A percentile compares a stretch with the other conserved stretches of the same genome.
Conservation (phyloP, 257 asterid species). For the Solanum phureja region DNA sequence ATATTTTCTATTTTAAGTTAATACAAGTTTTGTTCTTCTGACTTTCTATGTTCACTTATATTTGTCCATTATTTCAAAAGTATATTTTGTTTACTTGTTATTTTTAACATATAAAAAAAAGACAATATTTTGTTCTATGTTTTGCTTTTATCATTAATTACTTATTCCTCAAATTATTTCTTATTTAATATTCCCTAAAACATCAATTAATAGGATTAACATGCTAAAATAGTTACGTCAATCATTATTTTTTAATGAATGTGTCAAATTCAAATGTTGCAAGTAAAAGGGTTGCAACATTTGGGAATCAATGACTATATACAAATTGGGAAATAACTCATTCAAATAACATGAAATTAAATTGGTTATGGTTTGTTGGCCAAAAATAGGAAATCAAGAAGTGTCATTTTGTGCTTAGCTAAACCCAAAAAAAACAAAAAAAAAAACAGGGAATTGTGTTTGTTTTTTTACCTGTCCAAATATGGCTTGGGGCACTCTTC, state of each 20-base stretch:
- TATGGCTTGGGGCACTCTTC: slow-evolving; percentile 69
- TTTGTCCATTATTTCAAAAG: neutral
- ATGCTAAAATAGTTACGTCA: accelerated
- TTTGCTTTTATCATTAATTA: too few relatives aligned
- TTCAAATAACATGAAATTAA: neutral
- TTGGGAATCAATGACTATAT: neutral
- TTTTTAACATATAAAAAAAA: too few relatives aligned
- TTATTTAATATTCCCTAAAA: too few relatives aligned
- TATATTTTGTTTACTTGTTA: too few relatives aligned
- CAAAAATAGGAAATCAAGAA: neutral
- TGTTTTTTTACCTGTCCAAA: slow-evolving; percentile 57
- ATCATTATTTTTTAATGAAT: too few relatives aligned
- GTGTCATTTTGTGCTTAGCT: neutral
- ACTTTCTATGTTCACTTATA: neutral
- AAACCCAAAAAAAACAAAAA: neutral
- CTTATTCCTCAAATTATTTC: too few relatives aligned
- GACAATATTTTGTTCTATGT: too few relatives aligned
- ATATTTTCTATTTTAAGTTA: neutral
- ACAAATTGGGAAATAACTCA: neutral
- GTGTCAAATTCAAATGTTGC: too few relatives aligned
- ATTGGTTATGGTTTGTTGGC: neutral
- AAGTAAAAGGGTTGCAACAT: too few relatives aligned
- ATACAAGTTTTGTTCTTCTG: too few relatives aligned
- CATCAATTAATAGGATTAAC: too few relatives aligned
- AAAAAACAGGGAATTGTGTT: too few relatives aligned